phyloP scores from a whole-genome alignment of 2,329 filamentous ascomycete species.

The Sporothrix euskadiensis region DNA sequence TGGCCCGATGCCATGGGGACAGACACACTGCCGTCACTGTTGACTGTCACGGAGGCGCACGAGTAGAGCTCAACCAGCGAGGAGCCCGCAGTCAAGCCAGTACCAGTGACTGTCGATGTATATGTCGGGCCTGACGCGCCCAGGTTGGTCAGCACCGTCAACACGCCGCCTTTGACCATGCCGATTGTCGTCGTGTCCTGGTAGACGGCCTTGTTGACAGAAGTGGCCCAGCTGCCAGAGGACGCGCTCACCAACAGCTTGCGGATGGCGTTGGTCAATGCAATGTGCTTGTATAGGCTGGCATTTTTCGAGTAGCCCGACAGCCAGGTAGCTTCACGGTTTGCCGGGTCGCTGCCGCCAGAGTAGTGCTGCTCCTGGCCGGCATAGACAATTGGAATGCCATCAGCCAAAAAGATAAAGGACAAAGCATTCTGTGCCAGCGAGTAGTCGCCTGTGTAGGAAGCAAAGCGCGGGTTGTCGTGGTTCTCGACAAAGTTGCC shows the following conservation, averaged over 20 bases:
- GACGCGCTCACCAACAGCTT: slow-evolving; percentile 34
- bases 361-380: slow-evolving; percentile 64
- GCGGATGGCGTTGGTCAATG: slow-evolving; percentile 38
- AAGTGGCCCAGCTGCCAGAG: slow-evolving; percentile 32
- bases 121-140: slow-evolving; percentile 34
- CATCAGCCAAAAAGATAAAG: slow-evolving; percentile 44
- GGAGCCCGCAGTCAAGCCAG: slow-evolving; percentile 34
- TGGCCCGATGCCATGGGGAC: slow-evolving; percentile 47
- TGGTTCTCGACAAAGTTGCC: slow-evolving; percentile 61
- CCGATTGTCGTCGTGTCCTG: slow-evolving; percentile 37
- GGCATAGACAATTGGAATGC: slow-evolving; percentile 65
- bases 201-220: slow-evolving; percentile 31
- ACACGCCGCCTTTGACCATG: slow-evolving; percentile 37
- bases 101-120: slow-evolving; percentile 32
- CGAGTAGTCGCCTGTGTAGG: slow-evolving; percentile 52
- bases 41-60: slow-evolving; percentile 35
- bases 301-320: slow-evolving; percentile 50
- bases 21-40: slow-evolving; percentile 42
- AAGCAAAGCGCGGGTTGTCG: slow-evolving; percentile 57
- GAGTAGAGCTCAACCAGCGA: slow-evolving; percentile 35
- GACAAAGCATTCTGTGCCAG: slow-evolving; percentile 62
- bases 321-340: slow-evolving; percentile 61
- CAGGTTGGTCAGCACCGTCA: slow-evolving; percentile 39
- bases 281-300: slow-evolving; percentile 53
- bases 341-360: slow-evolving; percentile 49